Evolutionary conservation across 495 filamentous ascomycete genomes (phyloP).

Genomic region (Peziza echinospora): DNA sequence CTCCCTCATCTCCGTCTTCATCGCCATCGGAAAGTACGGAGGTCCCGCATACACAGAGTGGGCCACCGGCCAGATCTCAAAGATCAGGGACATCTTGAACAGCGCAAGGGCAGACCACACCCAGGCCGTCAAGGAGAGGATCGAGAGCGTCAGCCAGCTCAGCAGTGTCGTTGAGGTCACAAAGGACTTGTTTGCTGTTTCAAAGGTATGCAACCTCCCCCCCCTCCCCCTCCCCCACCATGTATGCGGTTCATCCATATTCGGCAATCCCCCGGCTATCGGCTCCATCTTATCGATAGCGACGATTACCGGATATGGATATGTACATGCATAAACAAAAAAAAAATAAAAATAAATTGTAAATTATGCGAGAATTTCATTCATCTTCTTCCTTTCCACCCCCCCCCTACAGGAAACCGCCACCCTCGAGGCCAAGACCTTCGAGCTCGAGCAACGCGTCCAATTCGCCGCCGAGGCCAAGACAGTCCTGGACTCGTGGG

Average conservation of each 20-base stretch:
- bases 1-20: slow-evolving; percentile 75
- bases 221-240: neutral
- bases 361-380: neutral
- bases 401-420: slow-evolving; percentile 63
- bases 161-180: slow-evolving; percentile 84
- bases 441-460: slow-evolving; percentile 88
- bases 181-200: slow-evolving; percentile 90
- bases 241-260: too few relatives aligned
- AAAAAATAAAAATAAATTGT: slow-evolving; percentile 4
- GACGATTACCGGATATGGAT: too few relatives aligned
- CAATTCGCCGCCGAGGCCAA: slow-evolving; percentile 80
- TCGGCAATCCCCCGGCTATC: too few relatives aligned
- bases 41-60: slow-evolving; percentile 82
- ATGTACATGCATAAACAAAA: too few relatives aligned
- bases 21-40: slow-evolving; percentile 67
- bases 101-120: slow-evolving; percentile 84
- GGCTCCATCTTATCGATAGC: too few relatives aligned
- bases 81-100: slow-evolving; percentile 84
- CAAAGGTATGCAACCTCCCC: slow-evolving; percentile 45
- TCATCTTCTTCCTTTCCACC: too few relatives aligned
- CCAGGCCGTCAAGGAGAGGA: slow-evolving; percentile 76
- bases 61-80: slow-evolving; percentile 66
- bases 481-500: slow-evolving; percentile 89
- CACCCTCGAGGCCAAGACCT: slow-evolving; percentile 80
- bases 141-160: slow-evolving; percentile 82